Base-by-base conservation (phyloP, 1,284 basidiomycete genomes). In the Puccinia coronata region DNA sequence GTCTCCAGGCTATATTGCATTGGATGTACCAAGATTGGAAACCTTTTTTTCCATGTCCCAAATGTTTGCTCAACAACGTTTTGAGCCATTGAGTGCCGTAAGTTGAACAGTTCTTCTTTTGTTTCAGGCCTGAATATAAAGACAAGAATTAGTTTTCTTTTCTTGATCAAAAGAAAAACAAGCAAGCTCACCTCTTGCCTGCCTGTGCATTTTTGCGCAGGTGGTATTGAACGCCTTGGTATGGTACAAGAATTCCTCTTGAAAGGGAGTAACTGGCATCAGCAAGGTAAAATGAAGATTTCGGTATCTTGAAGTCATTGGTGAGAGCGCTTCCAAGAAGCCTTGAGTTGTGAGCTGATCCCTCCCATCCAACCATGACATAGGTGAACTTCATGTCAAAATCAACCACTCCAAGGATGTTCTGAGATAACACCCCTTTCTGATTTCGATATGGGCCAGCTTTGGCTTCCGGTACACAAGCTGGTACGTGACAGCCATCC, bases 221-320 rank as follows among this genome's bases (percentile, higher is more conserved):
- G 80, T 85, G 67, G 61, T 83, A 85, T 6, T 16, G 16, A 16
- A 43, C 43, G 6, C 43, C 43, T 8, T 43, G 43, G 16, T 43
- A 43, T 34, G 83, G 82, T 20, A 83, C 82, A n/a, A 88, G 83
- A 0, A 88, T 80, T 1, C 82, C 55, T 83, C 84, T 86, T 0
- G 82, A 28, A 5, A 82, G 83, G 0, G 84, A 82, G 85, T 87
- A 88, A 0, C 88, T 87, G 11, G 87, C 87, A 86, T 88, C 87
- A 14, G 84, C 87, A 49, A 88, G 84, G 76, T 87, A 88, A 76
- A 82, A 86, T 75, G 86, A 85, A 14, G 85, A 84, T 0, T 51
- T 34, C 1, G 87, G 86, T 72, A 88, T 84, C 0, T 3, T 14
- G 39, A 88, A 83, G 80, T 87, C 86, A 3, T 41, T 69, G 0